These are phyloP conservation scores for Umbelopsis ramanniana DNA, from an alignment of 192 early-diverging fungal genomes.

Conservation along the genomic window DNA sequence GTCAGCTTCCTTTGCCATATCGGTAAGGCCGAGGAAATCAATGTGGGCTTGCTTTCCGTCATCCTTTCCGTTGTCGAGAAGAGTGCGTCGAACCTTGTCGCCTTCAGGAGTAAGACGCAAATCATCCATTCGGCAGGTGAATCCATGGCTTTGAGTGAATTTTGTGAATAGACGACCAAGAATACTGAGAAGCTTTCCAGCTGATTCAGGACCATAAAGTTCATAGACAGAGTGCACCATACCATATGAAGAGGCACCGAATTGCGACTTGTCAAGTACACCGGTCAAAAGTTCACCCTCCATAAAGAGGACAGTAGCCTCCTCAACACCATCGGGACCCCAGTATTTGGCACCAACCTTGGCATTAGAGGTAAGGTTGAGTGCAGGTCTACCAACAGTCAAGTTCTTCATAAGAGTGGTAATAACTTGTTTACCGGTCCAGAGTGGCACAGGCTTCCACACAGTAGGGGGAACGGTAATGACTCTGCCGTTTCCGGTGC, in stretches of 20 bases:
- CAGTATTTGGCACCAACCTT: conserved; percentile 87
- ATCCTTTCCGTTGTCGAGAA: conserved; percentile 63
- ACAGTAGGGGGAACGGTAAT: conserved; percentile 87
- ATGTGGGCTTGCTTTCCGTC: conserved; percentile 75
- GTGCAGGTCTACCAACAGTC: conserved; percentile 70
- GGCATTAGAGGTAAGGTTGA: conserved; percentile 89
- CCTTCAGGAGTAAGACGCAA: conserved; percentile 85
- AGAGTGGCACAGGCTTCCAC: conserved; percentile 81
- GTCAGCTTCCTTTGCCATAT: conserved; percentile 45
- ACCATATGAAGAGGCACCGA: conserved; percentile 91
- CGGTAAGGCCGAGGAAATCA: conserved; percentile 73
- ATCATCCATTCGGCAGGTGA: conserved; percentile 99
- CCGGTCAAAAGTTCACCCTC: conserved; percentile 91
- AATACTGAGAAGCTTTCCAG: conserved; percentile 89
- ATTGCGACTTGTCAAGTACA: conserved; percentile 96
- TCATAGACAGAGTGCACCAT: conserved; percentile 96
- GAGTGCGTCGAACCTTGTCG: conserved; percentile 72
- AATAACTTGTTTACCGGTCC: conserved; percentile 99
- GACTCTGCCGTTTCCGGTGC: conserved; percentile 75
- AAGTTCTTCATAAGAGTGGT: conserved; percentile 94
- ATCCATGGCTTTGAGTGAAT: conserved; percentile 88
- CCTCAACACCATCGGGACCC: conserved; percentile 78
- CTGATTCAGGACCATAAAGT: conserved; percentile 86
- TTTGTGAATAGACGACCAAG: conserved; percentile 89
- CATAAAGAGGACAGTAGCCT: conserved; percentile 84